Conservation (phyloP, 179 eudicot genomes). For the Carnegiea gigantea region DNA sequence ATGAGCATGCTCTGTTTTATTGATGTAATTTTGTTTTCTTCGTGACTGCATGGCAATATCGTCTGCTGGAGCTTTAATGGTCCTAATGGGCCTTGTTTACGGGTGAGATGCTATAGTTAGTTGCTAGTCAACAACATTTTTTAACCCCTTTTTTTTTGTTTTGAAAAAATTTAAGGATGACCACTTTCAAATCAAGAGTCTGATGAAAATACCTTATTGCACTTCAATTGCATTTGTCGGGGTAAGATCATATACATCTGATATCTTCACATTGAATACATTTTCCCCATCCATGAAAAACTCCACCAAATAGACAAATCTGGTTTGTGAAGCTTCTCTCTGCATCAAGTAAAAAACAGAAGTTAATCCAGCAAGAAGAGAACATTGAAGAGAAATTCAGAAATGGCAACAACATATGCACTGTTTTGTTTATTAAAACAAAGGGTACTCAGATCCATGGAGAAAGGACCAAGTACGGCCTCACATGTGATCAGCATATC, state of each 20-base stretch:
- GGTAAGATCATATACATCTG: background rate
- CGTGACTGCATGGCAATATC: background rate
- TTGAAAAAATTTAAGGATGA: too few species aligned
- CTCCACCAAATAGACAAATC: background rate
- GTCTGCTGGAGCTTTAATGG: background rate
- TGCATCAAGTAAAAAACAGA: conserved; percentile 12
- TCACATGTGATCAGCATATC: conserved; percentile 11
- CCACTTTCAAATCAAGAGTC: too few species aligned
- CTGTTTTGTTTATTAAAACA: background rate
- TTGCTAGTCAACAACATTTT: background rate
- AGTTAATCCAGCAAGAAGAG: background rate
- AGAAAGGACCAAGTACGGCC: conserved; percentile 22
- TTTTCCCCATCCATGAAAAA: background rate
- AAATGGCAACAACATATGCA: conserved; percentile 22
- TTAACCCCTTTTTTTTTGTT: too few species aligned
- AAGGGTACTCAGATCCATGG: conserved; percentile 12
- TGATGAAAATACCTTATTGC: background rate
- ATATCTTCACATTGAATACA: background rate
- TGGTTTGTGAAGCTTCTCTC: conserved; percentile 1
- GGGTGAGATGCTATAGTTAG: background rate
- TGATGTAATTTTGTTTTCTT: conserved; percentile 6
- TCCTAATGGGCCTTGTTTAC: background rate
- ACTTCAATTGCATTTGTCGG: background rate
- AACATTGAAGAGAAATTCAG: conserved; percentile 19
- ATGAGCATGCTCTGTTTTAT: background rate